Base-by-base conservation (phyloP, 805 yeast genomes). In the Kodamaea jinghongensis region DNA sequence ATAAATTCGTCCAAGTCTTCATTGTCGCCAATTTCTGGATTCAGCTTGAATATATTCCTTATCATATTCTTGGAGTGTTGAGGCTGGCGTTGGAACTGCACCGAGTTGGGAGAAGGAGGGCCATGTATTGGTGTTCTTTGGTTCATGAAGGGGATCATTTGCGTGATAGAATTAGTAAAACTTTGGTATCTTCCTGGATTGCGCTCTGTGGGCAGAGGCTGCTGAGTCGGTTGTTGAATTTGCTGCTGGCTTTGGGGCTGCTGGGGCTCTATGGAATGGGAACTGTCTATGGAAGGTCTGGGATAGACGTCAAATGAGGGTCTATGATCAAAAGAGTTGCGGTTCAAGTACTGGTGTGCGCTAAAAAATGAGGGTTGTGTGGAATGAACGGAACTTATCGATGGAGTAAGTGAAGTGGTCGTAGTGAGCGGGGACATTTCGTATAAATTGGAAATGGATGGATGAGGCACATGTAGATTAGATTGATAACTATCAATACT, bases 391-490 rank as follows among this genome's bases (percentile, higher is more conserved):
- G 72, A 66, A 20, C 60, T 56, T 2, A 65, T 54, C 9, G 72
- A 67, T 1, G 70, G 73, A 0, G 73, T 64, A 31, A 64, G 56
- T 3, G 72, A 66, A 0, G 73, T 67, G 8, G 72, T 65, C 4
- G 75, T 68, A 6, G 75, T 67, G 39, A 67, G 46, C 4, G 75
- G 75, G 22, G 69, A 62, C 31, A 69, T 48, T 12, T 68, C 75
- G 34, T 49, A 37, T 22, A 40, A 15, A 28, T 34, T 30, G 25
- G 37, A 27, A 7, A 20, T 15, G 7, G 32, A 32, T 14, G 38
- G 30, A 13, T 41, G 39, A 6, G 39, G 38, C 36, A 43, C 43
- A 4, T 47, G 39, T 20, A 20, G 23, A 8, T 20, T 20, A 23
- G 47, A 44, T 29, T 49, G 46, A 40, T 50, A 47, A 34, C 53